Evolutionary conservation across 805 yeast genomes (phyloP), one percentile per base, ranked within the genome.

Genomic region (Candida odintsovae): DNA sequence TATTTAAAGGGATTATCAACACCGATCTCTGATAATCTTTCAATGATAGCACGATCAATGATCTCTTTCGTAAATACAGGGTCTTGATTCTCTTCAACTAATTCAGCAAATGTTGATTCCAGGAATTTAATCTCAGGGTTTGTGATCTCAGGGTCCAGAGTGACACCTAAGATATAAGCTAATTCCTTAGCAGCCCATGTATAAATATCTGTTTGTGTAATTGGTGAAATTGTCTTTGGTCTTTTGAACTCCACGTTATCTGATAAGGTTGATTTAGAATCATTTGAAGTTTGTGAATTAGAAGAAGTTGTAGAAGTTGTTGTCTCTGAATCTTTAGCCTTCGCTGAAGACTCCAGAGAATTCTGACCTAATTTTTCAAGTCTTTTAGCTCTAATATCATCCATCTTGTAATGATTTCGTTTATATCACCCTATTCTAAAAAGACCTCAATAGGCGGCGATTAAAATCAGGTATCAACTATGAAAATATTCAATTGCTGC

Each of bases 11-110:
- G 74, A 12, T 70, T 57, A 2, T 59, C 50, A 15, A 71, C 67
- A 1, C 86, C 87, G 31, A 63, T 55, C 47, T 80, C 86, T 2
- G 82, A 71, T 40, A 82, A 62, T 19, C 77, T 59, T 49, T 81
- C 85, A 61, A 82, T 70, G 46, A 80, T 72, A 3, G 75, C 66
- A 8, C 73, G 66, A 51, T 82, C 89, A 29, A 78, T 58, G 2
- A 53, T 36, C 2, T 48, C 46, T 18, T 37, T 40, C 5, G 47
- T 44, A 38, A 58, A 53, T 8, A 49, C 46, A 1, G 57, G 53
- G 10, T 58, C 61, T 22, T 46, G 40, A 4, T 53, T 43, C 31
- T 43, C 51, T 25, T 56, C 60, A 28, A 56, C 56, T 3, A 58
- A 28, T 26, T 58, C 63, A 13, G 50, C 40, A 46, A 52, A 60